Base-by-base conservation (phyloP, 192 early-diverging fungal species). In the Coemansia sp. region DNA sequence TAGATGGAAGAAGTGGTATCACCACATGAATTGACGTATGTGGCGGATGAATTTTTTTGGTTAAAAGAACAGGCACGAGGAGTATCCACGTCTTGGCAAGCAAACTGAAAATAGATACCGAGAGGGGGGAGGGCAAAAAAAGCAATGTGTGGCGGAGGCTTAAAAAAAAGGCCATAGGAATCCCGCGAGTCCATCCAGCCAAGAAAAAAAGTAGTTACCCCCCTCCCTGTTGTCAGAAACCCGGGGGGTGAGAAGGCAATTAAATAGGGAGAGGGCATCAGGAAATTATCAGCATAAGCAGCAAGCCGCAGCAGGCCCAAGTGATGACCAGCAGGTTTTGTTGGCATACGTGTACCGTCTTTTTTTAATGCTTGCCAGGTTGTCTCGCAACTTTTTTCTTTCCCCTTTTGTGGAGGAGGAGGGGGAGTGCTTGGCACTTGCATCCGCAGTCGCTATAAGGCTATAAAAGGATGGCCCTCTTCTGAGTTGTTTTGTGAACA, bases 281-380 rank as follows among this genome's bases (percentile, higher is more conserved):
- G 52, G 52, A 53, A 53, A 53, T 53, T 53, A 53, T 53, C 52
- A 30, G 52, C 52, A 28, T 53, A 53, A 53, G 52, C 52, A 53
- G 21, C 52, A 30, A 30, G 30, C 52, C 52, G 52, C 52, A 53
- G 52, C 52, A 55, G 52, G 52, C 52, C 28, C 28, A 28, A 55
- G 52, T 26, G 52, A 55, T 55, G 52, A 55, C 52, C 52, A 30
- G 26, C 52, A 26, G 52, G 26, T 30, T 55, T 30, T 55, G 52
- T 1, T 30, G 52, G 52, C 52, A 55, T 30, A 55, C 52, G 52
- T 55, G 28, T 55, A 55, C 52, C 52, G 52, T 55, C 52, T 55
- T 30, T 55, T 30, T 28, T 26, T 30, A 6, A 16, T 17, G 43
- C 17, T 6, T 30, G 52, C 13, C 52, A 55, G 52, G 52, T 55